Conservation (phyloP, 169 alveolate species). For the Perkinsus chesapeaki region DNA sequence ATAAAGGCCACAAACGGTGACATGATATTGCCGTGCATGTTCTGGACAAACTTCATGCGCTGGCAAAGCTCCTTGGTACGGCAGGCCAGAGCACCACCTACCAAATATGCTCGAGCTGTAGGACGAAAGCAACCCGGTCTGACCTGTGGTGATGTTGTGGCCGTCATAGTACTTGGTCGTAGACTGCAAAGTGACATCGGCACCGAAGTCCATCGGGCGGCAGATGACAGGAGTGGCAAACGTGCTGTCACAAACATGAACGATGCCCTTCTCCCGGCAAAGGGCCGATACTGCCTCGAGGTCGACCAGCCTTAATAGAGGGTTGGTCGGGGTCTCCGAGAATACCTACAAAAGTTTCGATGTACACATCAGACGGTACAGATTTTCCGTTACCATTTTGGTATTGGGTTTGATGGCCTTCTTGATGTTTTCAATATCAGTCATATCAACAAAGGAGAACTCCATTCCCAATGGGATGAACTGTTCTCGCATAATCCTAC, state of each 20-base stretch:
- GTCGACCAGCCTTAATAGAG: constrained; percentile 36
- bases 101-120: background rate
- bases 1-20: constrained; percentile 43
- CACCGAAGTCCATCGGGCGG: constrained; percentile 46
- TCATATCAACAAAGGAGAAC: constrained; percentile 44
- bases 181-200: constrained; percentile 36
- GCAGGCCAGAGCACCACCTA: constrained; percentile 48
- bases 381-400: constrained; percentile 17
- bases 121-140: background rate
- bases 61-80: constrained; percentile 21
- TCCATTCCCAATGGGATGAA: constrained; percentile 25
- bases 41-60: constrained; percentile 34
- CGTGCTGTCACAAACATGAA: constrained; percentile 47
- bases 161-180: constrained; percentile 57
- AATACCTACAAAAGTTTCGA: constrained; percentile 4
- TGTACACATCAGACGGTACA: background rate
- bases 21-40: constrained; percentile 53
- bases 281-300: constrained; percentile 6
- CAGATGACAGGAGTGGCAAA: constrained; percentile 52
- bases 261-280: background rate
- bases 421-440: constrained; percentile 38
- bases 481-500: constrained; percentile 17
- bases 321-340: constrained; percentile 56
- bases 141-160: constrained; percentile 37
- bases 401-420: constrained; percentile 41